Evolutionary conservation across 2,329 filamentous ascomycete genomes (phyloP), one percentile per base, ranked within the genome.

Genomic region (Aspergillus novoparasiticus): DNA sequence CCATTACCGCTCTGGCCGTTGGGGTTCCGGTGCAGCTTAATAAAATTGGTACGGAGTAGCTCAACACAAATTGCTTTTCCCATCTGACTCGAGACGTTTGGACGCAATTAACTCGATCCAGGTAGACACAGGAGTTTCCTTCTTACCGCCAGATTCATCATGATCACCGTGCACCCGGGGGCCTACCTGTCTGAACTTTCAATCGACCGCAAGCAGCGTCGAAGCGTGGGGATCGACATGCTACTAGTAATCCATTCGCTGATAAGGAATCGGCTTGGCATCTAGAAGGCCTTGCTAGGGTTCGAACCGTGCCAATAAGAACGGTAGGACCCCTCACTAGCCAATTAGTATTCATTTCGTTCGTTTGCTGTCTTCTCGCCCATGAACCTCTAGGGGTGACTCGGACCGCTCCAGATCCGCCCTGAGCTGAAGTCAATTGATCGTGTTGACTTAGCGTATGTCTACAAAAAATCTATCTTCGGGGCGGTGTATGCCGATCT

Each of bases 1-100:
- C 48, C 48, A 51, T 3, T 51, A 51, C 12, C 48, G 48, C 48
- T 51, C 48, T 51, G 48, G 48, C 48, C 48, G 48, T 51, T 51
- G 48, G 48, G 48, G 26, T 51, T 51, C 48, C 48, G 48, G 21
- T 28, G 48, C 48, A 51, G 14, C 48, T 48, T 48, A 48, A 48
- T 48, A 26, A 23, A 26, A 48, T 6, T 26, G 21, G 26, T 28
- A 28, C 26, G 6, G 26, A 28, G 26, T 4, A 48, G 45, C 45
- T 48, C 45, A 23, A 48, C 45, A 26, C 21, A 23, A 48, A 48
- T 14, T 23, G 45, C 45, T 8, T 23, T 48, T 36, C 1, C 34
- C 39, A n/a, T n/a, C 8, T 8, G 14, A n/a, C 23, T 23, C 23
- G 23, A 23, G 23, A 23, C 16, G 39, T n/a, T 41, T 8, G 19